Evolutionary conservation across 495 filamentous ascomycete species (phyloP).

Genomic region (Daldinia childiae): DNA sequence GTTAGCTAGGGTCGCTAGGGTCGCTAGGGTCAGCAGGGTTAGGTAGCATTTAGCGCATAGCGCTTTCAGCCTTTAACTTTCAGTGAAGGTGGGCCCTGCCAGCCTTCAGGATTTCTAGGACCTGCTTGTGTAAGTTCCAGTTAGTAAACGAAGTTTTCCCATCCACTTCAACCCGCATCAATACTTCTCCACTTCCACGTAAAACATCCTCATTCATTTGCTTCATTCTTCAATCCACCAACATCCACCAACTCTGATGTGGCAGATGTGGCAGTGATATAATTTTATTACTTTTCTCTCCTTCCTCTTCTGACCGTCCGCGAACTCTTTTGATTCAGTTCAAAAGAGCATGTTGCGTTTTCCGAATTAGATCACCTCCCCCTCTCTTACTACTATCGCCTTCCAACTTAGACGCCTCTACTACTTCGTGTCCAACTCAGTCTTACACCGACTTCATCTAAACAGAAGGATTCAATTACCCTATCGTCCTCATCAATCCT

Average conservation of each 20-base stretch:
- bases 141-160: slow-evolving; percentile 19
- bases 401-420: slow-evolving; percentile 5
- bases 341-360: slow-evolving; percentile 23
- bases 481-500: background rate
- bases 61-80: slow-evolving; percentile 28
- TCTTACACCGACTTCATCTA: slow-evolving; percentile 1
- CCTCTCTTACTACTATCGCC: background rate
- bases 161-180: slow-evolving; percentile 1
- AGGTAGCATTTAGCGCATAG: slow-evolving; percentile 3
- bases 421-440: slow-evolving; percentile 16
- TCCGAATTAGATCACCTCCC: slow-evolving; percentile 11
- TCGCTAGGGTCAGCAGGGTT: too few species aligned
- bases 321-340: slow-evolving; percentile 25
- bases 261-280: slow-evolving; percentile 26
- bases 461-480: background rate
- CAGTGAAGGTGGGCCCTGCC: slow-evolving; percentile 20
- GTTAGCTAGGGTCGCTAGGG: too few species aligned
- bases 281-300: background rate
- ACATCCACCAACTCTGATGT: slow-evolving; percentile 22
- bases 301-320: background rate
- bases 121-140: background rate
- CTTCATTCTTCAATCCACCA: background rate
- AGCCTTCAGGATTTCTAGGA: slow-evolving; percentile 40
- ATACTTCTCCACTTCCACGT: slow-evolving; percentile 21
- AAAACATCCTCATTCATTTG: slow-evolving; percentile 11